Evolutionary conservation across 2,329 filamentous ascomycete species (phyloP).

Genomic region (Penicillium corylophilum): DNA sequence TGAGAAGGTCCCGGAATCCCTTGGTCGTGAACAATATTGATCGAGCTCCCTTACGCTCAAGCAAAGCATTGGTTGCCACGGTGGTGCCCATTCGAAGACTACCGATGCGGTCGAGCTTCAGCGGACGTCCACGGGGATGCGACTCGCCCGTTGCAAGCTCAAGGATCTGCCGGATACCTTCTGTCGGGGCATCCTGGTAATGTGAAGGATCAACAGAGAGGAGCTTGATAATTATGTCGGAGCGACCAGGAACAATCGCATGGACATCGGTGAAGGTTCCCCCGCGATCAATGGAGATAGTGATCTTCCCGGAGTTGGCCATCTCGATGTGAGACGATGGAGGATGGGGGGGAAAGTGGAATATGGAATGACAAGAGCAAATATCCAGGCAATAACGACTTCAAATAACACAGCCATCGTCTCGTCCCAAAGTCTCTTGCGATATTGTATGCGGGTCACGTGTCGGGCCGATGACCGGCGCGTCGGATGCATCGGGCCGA

Average conservation of each 20-base stretch:
- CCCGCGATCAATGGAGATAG: constrained; percentile 41
- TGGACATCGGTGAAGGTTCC: constrained; percentile 44
- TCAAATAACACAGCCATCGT: constrained; percentile 8
- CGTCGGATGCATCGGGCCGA: constrained; percentile 25
- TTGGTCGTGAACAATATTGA: constrained; percentile 84
- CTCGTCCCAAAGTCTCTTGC: background rate
- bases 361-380: background rate
- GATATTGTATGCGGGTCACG: constrained; percentile 20
- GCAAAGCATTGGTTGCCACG: constrained; percentile 83
- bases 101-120: constrained; percentile 38
- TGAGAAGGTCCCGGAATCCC: constrained; percentile 81
- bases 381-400: background rate
- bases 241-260: constrained; percentile 36
- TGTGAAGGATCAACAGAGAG: constrained; percentile 42
- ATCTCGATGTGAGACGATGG: constrained; percentile 13
- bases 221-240: constrained; percentile 42
- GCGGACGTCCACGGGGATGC: constrained; percentile 35
- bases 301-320: constrained; percentile 32
- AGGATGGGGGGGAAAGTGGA: background rate
- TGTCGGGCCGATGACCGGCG: constrained; percentile 28
- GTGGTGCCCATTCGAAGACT: constrained; percentile 89
- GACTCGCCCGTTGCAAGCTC: constrained; percentile 39
- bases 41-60: constrained; percentile 85
- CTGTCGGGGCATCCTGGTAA: constrained; percentile 59
- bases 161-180: constrained; percentile 76